Conservation (phyloP, 108 stramenopile species). For the Cylindrotheca closterium region DNA sequence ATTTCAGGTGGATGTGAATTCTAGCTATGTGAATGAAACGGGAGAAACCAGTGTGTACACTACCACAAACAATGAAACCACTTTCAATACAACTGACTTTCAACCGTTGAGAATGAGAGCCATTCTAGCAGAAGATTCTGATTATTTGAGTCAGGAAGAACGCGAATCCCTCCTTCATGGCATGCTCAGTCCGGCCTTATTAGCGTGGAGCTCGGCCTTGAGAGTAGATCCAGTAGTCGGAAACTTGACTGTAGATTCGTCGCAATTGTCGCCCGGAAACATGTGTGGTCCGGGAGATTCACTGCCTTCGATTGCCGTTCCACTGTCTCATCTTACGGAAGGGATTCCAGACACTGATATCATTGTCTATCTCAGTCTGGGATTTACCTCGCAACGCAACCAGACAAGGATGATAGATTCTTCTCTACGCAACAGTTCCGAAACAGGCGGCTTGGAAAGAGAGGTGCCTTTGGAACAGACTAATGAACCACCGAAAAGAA, state of each 20-base stretch:
- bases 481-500: not conserved
- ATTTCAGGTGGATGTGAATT: not conserved
- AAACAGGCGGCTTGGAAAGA: not conserved
- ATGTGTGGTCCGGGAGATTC: conserved; percentile 80
- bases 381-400: conserved; percentile 36
- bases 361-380: conserved; percentile 72
- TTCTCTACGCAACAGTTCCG: not conserved
- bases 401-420: not conserved
- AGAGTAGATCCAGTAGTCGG: conserved; percentile 68
- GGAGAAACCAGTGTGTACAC: conserved; percentile 10
- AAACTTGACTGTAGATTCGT: conserved; percentile 66
- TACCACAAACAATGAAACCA: conserved; percentile 1
- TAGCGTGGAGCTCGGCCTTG: conserved; percentile 78
- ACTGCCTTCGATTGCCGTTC: conserved; percentile 62
- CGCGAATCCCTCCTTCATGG: conserved; percentile 60
- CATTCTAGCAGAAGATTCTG: conserved; percentile 50
- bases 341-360: conserved; percentile 73
- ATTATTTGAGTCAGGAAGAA: conserved; percentile 41
- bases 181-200: conserved; percentile 69
- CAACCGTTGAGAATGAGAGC: conserved; percentile 75
- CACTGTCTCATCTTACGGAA: conserved; percentile 45
- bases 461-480: not conserved
- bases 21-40: not conserved
- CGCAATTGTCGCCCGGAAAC: conserved; percentile 64
- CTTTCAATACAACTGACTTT: conserved; percentile 33